Evolutionary conservation across 495 filamentous ascomycete species (phyloP).

Genomic region (Lasiosphaeriaceae sp.): DNA sequence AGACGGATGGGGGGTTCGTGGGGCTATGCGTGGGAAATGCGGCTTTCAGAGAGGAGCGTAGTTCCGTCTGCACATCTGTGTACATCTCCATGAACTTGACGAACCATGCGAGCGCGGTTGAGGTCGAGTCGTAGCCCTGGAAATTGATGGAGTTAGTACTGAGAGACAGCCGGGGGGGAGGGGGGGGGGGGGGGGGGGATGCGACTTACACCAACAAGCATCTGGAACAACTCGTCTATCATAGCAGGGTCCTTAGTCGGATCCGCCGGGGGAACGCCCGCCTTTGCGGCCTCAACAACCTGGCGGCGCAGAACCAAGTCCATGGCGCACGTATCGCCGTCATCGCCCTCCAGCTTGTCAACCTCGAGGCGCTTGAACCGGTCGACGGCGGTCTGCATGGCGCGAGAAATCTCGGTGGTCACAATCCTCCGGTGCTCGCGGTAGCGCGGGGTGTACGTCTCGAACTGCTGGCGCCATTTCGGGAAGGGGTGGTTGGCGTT

Average conservation of each 20-base stretch:
- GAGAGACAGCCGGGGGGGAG: not conserved
- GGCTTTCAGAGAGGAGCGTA: slow-evolving; percentile 22
- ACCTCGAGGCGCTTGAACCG: slow-evolving; percentile 18
- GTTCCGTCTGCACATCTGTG: slow-evolving; percentile 21
- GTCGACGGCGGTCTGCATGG: slow-evolving; percentile 20
- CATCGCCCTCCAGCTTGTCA: slow-evolving; percentile 14
- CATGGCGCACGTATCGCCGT: slow-evolving; percentile 32
- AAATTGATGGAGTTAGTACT: not conserved
- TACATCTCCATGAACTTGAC: slow-evolving; percentile 28
- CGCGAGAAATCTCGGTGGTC: slow-evolving; percentile 16
- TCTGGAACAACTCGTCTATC: slow-evolving; percentile 26
- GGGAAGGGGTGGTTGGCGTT: slow-evolving; percentile 12
- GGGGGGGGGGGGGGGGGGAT: not conserved
- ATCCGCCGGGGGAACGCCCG: slow-evolving; percentile 16
- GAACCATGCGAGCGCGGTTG: slow-evolving; percentile 32
- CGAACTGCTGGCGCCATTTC: slow-evolving; percentile 9
- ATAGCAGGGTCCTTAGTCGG: slow-evolving; percentile 24
- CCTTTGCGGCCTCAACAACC: slow-evolving; percentile 24
- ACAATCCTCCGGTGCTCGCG: slow-evolving; percentile 16
- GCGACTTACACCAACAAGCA: slow-evolving; percentile 18
- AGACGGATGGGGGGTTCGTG: slow-evolving; percentile 13
- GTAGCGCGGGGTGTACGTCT: slow-evolving; percentile 20
- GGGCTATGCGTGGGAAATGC: slow-evolving; percentile 14
- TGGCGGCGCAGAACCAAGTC: slow-evolving; percentile 33
- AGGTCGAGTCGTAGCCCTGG: slow-evolving; percentile 27